phyloP scores from a whole-genome alignment of 2,329 filamentous ascomycete species.

The Paradendryphiella salina region DNA sequence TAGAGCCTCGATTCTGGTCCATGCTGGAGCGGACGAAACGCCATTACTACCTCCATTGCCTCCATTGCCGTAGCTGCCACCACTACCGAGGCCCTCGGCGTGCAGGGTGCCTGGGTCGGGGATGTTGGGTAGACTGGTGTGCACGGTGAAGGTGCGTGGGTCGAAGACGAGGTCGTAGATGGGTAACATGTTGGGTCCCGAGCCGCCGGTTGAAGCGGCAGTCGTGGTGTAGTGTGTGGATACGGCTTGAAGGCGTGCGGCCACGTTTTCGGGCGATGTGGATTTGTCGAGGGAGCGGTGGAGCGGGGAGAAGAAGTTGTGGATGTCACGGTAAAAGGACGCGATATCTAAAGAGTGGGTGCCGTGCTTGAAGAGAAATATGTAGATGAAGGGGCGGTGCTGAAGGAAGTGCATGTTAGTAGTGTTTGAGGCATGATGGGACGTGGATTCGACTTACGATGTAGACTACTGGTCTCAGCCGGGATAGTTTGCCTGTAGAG shows the following conservation, averaged over 20 bases:
- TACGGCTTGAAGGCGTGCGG: constrained; percentile 48
- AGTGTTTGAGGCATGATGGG: no score
- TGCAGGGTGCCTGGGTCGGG: constrained; percentile 55
- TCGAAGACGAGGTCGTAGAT: constrained; percentile 66
- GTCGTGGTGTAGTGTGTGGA: constrained; percentile 45
- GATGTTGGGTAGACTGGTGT: constrained; percentile 67
- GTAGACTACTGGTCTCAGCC: constrained; percentile 71
- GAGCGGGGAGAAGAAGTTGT: constrained; percentile 56
- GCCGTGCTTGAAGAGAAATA: constrained; percentile 68
- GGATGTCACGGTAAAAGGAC: constrained; percentile 55
- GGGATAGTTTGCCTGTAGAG: constrained; percentile 18
- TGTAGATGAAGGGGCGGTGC: constrained; percentile 74
- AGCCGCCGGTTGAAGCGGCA: constrained; percentile 37
- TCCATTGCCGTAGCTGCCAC: neutral
- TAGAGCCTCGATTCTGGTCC: constrained; percentile 62
- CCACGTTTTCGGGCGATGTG: constrained; percentile 50
- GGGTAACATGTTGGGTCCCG: constrained; percentile 44
- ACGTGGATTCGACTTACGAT: constrained; percentile 49
- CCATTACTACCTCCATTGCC: no score
- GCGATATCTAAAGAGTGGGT: constrained; percentile 58
- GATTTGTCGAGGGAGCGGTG: constrained; percentile 51
- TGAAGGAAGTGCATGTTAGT: constrained; percentile 11
- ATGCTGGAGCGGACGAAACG: constrained; percentile 25
- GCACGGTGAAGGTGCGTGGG: constrained; percentile 60
- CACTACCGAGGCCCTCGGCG: constrained; percentile 44